Percentiles rank a stretch among this genome's conserved stretches.
Evolutionary conservation across 1,139 yeast genomes (phyloP).

Genomic region (Blastobotrys niveus): DNA sequence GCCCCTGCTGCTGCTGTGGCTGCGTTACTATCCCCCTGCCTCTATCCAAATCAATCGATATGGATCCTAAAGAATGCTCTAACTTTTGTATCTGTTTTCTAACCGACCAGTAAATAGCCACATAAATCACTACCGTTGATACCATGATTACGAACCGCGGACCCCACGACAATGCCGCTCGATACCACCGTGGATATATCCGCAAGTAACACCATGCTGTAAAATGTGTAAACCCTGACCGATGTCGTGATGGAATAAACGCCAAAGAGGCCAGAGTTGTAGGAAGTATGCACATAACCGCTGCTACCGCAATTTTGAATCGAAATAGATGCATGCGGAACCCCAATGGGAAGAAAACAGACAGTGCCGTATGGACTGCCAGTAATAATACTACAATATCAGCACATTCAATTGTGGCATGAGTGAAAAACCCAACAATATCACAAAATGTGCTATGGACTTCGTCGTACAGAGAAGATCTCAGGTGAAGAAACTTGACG

Average conservation of each 20-base stretch:
- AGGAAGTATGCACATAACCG: conserved; percentile 42
- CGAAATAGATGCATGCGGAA: conserved; percentile 32
- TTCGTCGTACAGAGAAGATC: conserved; percentile 41
- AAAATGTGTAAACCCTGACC: conserved; percentile 30
- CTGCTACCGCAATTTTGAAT: background rate
- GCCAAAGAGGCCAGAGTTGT: conserved; percentile 62
- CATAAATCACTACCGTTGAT: conserved; percentile 56
- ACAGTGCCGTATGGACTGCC: conserved; percentile 68
- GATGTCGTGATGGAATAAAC: conserved; percentile 2
- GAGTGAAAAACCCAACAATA: conserved; percentile 72
- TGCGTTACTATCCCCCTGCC: background rate
- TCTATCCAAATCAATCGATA: background rate
- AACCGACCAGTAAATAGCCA: conserved; percentile 66
- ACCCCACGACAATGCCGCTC: conserved; percentile 70
- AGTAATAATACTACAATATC: conserved; percentile 74
- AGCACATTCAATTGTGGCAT: conserved; percentile 41
- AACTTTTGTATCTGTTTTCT: conserved; percentile 10
- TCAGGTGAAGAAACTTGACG: conserved; percentile 43
- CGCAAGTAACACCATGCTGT: conserved; percentile 78
- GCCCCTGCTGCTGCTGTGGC: too few relatives aligned
- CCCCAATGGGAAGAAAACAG: conserved; percentile 30
- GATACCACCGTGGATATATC: conserved; percentile 63
- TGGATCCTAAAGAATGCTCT: conserved; percentile 23
- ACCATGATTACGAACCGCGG: conserved; percentile 65
- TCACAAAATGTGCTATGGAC: conserved; percentile 43